Evolutionary conservation across 1,139 yeast genomes (phyloP).

Genomic region (Yamadazyma sp.): DNA sequence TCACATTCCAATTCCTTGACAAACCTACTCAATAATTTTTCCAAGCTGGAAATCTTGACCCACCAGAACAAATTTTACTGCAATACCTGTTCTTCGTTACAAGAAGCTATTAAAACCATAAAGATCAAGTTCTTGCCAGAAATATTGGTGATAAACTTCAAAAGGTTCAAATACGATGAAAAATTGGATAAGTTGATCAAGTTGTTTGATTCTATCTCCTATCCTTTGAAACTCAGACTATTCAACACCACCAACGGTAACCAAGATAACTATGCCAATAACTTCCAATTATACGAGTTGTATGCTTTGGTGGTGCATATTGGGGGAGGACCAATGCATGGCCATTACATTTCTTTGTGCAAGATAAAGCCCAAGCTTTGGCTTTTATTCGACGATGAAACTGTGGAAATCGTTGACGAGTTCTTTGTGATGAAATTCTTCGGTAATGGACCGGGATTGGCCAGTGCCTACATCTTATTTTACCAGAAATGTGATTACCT

Average conservation of each 20-base stretch:
- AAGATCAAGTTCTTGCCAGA: conserved; percentile 78
- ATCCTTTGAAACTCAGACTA: conserved; percentile 72
- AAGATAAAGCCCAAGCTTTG: conserved; percentile 81
- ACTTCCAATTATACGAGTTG: conserved; percentile 66
- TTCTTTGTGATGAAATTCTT: conserved; percentile 80
- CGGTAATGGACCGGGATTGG: conserved; percentile 86
- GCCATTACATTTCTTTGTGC: conserved; percentile 88
- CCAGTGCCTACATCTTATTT: conserved; percentile 88
- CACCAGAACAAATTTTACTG: conserved; percentile 92
- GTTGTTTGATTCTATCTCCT: conserved; percentile 79
- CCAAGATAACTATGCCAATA: conserved; percentile 19
- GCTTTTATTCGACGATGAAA: conserved; percentile 93
- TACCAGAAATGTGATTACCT: conserved; percentile 43
- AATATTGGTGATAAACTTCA: conserved; percentile 77
- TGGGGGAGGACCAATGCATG: conserved; percentile 98
- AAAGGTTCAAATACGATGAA: conserved; percentile 90
- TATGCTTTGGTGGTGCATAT: conserved; percentile 88
- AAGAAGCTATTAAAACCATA: conserved; percentile 94
- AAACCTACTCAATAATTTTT: conserved; percentile 73
- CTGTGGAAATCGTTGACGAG: conserved; percentile 87
- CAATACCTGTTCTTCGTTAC: conserved; percentile 85
- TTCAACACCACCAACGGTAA: conserved; percentile 64
- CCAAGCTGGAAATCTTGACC: conserved; percentile 80
- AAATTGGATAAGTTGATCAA: conserved; percentile 79
- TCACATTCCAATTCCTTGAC: conserved; percentile 67